Evolutionary conservation across 2,329 filamentous ascomycete species (phyloP).

Genomic region (Tolypocladium guangdongense): DNA sequence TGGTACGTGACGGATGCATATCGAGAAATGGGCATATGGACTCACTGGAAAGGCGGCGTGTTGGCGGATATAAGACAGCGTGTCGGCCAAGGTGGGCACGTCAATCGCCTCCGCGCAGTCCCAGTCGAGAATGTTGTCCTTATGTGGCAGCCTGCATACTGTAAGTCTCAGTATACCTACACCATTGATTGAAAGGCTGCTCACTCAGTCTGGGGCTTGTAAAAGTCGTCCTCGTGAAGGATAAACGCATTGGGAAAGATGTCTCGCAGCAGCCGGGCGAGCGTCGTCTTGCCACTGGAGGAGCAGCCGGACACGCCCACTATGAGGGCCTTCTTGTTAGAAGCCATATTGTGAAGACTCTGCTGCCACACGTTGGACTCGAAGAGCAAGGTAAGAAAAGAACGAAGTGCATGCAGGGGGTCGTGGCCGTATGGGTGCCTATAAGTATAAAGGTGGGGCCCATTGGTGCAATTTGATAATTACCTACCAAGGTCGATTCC

Average conservation of each 20-base stretch:
- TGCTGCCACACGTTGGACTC: neutral
- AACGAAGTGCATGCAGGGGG: too few relatives aligned
- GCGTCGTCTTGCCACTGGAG: conserved; percentile 88
- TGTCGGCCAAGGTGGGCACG: conserved; percentile 53
- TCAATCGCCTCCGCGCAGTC: conserved; percentile 76
- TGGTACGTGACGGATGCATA: neutral
- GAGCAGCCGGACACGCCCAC: conserved; percentile 83
- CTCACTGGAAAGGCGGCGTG: conserved; percentile 55
- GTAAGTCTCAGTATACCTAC: too few relatives aligned
- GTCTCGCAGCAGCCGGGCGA: conserved; percentile 72
- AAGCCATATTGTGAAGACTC: conserved; percentile 13
- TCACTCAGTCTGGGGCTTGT: conserved; percentile 65
- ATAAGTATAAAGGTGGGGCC: too few relatives aligned
- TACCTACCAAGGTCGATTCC: too few relatives aligned
- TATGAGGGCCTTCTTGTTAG: conserved; percentile 43
- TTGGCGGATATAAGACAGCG: conserved; percentile 58
- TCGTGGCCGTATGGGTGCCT: too few relatives aligned
- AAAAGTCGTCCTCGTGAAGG: conserved; percentile 95
- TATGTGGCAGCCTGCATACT: conserved; percentile 37
- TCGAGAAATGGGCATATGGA: conserved; percentile 3
- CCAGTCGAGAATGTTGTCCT: conserved; percentile 69
- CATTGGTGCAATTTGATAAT: too few relatives aligned
- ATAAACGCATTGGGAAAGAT: conserved; percentile 73
- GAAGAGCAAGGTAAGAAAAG: neutral
- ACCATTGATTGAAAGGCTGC: too few relatives aligned